Base-by-base conservation (phyloP, 352 stramenopile genomes). In the Elongisporangium anandrum region DNA sequence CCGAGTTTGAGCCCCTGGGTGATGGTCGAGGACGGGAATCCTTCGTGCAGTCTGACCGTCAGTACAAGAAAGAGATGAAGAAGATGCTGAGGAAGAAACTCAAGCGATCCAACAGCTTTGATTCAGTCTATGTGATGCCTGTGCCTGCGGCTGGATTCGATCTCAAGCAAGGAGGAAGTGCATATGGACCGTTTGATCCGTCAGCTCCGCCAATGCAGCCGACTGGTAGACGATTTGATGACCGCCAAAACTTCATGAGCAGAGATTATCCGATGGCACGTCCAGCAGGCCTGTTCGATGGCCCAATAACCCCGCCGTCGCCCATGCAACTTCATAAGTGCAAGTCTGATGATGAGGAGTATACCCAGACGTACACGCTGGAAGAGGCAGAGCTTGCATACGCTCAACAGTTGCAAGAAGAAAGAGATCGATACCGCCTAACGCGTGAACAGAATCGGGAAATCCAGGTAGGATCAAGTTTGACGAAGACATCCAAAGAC, bases 61-160 rank as follows among this genome's bases (percentile, higher is more conserved):
- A 54, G 38, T 50, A 64, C 61, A 52, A 64, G 52, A 57, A 64
- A 23, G 24, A 47, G 19, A 34, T 34, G 50, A 34, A 47, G 45
- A 51, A 57, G 48, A 56, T 55, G 24, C 16, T 54, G 62, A 57
- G 55, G 54, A 29, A 34, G 55, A 58, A 50, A 17, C 51, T 72
- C 19, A 74, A 73, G 45, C 73, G 77, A 2, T 71, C 64, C 19
- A 80, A 85, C 29, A 87, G 77, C 54, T 87, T 87, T 23, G 75
- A 83, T 49, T 78, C 72, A 8, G 57, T 78, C 2, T 68, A 68
- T n/a, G 56, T 57, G 51, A 60, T 69, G 6, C 54, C 59, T 10
- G 60, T 74, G 7, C 67, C 67, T 15, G 29, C 29, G 29, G 29
- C 9, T 41, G 29, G 13, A 2, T 41, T 41, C 29, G 29, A 41